Base-by-base conservation (phyloP, 2,329 filamentous ascomycete genomes). In the Verticillium nubilum region DNA sequence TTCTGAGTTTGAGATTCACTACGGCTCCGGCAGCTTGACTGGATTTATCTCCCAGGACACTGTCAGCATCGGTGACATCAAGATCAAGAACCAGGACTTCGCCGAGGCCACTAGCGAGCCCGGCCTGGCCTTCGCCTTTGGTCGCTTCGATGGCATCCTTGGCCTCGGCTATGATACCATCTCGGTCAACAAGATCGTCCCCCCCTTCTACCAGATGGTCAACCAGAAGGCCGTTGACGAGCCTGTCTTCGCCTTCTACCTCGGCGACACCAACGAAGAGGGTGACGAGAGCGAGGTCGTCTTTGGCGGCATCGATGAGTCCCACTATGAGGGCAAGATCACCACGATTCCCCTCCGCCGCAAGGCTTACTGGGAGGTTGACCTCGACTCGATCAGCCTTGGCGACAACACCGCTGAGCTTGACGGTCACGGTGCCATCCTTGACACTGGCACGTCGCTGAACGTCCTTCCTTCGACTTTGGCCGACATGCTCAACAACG, bases 351-450 rank as follows among this genome's bases (percentile, higher is more conserved):
- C 95, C 59, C 86, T 99, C 68, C 91, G 95, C 76, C 91, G 95
- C 74, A 98, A 98, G 89, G 95, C 95, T 56, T 99, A 99, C 86
- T 99, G 95, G 95, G 95, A 99, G 84, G 94, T 99, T 59, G 93
- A 98, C 70, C 87, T 99, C 63, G 89, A 98, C 70, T 84, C 92
- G 65, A 95, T 99, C 78, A 87, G 89, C 59, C 92, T 97, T 65
- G 96, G 95, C 68, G 84, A 93, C 58, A 86, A 90, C 72, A 88
- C 86, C 66, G 93, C 93, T 62, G 90, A 97, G 76, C 87, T 98
- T 65, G 94, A 98, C 66, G 86, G 91, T 82, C 97, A 92, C 61
- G 96, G 95, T 79, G 91, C 92, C 69, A 97, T 99, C 66, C 90
- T 99, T 62, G 95, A 99, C 83, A 99, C 95, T 59, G 95, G 95